Evolutionary conservation across 2,329 filamentous ascomycete genomes (phyloP).

Genomic region (Myriosclerotinia curreyana): DNA sequence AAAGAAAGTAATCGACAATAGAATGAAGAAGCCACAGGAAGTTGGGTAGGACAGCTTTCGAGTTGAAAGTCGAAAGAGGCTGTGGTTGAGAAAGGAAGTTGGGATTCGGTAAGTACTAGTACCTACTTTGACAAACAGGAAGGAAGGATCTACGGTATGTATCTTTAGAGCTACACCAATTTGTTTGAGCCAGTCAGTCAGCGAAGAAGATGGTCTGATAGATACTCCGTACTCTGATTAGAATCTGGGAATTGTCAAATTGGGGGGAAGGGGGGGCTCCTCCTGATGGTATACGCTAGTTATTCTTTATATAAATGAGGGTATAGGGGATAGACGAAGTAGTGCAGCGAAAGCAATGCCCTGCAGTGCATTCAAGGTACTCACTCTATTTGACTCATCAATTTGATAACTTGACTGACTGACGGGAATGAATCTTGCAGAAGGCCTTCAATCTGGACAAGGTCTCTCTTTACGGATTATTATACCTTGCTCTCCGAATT

Average conservation of each 20-base stretch:
- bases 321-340: constrained; percentile 5
- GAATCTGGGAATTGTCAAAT: background rate
- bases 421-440: constrained; percentile 15
- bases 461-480: background rate
- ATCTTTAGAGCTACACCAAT: background rate
- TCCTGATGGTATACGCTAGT: background rate
- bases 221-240: constrained; percentile 6
- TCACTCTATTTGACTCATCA: constrained; percentile 5
- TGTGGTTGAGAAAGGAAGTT: constrained; percentile 11
- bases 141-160: constrained; percentile 11
- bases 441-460: constrained; percentile 16
- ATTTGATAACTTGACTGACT: constrained; percentile 1
- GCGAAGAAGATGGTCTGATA: background rate
- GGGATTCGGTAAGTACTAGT: background rate
- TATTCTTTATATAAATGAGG: constrained; percentile 6
- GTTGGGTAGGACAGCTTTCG: background rate
- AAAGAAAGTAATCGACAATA: constrained; percentile 18
- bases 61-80: constrained; percentile 5
- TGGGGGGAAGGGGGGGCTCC: background rate
- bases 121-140: constrained; percentile 3
- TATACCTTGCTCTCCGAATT: constrained; percentile 3
- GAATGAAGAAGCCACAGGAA: constrained; percentile 3
- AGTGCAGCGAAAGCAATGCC: background rate
- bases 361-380: background rate
- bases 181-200: background rate